A percentile compares a stretch with the other conserved stretches of the same genome.
phyloP scores from a whole-genome alignment of 352 stramenopile genomes.

The Thalassiosira pacifica region DNA sequence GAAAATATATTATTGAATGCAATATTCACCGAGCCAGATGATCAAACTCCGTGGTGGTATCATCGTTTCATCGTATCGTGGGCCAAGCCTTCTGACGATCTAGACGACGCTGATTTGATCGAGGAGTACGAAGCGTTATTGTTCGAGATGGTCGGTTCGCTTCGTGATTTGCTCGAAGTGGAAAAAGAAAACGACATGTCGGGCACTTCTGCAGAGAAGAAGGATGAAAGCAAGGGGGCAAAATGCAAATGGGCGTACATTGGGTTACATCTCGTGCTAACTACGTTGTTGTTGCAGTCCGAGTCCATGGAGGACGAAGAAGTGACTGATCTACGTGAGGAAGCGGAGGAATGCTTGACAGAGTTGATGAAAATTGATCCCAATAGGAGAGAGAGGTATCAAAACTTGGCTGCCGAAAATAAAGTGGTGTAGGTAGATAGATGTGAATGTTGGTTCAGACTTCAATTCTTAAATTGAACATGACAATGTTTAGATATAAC shows the following conservation, averaged over 20 bases:
- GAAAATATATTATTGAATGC: slow-evolving; percentile 90
- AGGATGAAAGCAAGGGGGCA: slow-evolving; percentile 55
- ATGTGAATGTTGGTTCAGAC: too few species aligned
- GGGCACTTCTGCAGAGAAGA: slow-evolving; percentile 17
- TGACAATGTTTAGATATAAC: too few species aligned
- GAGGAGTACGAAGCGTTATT: slow-evolving; percentile 64
- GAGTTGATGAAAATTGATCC: slow-evolving; percentile 89
- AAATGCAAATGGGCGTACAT: slow-evolving; percentile 82
- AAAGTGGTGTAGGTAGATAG: too few species aligned
- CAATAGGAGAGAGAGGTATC: slow-evolving; percentile 73
- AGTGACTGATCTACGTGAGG: slow-evolving; percentile 79
- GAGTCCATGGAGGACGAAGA: slow-evolving; percentile 16
- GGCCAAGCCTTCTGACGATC: slow-evolving; percentile 78
- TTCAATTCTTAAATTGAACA: background rate
- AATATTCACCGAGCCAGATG: slow-evolving; percentile 98
- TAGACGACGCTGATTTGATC: slow-evolving; percentile 35
- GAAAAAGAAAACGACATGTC: slow-evolving; percentile 55
- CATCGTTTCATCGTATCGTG: slow-evolving; percentile 93
- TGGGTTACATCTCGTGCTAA: slow-evolving; percentile 73
- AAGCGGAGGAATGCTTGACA: slow-evolving; percentile 89
- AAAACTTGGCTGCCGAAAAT: slow-evolving; percentile 27
- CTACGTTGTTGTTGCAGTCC: slow-evolving; percentile 43
- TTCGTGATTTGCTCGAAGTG: slow-evolving; percentile 78
- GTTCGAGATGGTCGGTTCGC: slow-evolving; percentile 67
- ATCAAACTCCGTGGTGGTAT: slow-evolving; percentile 99